These are phyloP conservation scores for Loxodes magnus DNA, from an alignment of 73 alveolate species.

Conservation along the genomic window DNA sequence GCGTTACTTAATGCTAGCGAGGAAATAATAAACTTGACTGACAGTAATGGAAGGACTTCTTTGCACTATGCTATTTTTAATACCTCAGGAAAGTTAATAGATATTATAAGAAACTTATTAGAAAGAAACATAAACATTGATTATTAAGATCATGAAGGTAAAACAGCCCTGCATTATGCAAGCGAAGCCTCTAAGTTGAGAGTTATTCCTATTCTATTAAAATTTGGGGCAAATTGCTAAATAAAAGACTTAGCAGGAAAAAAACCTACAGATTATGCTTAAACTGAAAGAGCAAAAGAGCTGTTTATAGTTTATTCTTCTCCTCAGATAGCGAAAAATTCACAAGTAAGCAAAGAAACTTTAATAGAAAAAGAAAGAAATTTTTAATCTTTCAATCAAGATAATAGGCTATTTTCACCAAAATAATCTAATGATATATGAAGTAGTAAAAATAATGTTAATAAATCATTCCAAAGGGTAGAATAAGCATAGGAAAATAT, in stretches of 20 bases:
- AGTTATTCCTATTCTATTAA: slow-evolving; percentile 30
- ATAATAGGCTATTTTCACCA: no score
- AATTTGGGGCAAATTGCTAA: slow-evolving; percentile 42
- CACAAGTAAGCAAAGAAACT: no score
- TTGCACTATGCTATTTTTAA: slow-evolving; percentile 45
- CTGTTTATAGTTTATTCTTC: not conserved
- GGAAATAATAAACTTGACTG: slow-evolving; percentile 32
- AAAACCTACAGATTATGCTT: slow-evolving; percentile 41
- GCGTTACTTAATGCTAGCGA: slow-evolving; percentile 20
- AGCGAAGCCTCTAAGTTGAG: slow-evolving; percentile 40
- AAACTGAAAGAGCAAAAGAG: slow-evolving; percentile 12
- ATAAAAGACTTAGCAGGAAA: slow-evolving; percentile 23
- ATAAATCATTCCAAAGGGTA: no score
- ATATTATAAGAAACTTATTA: slow-evolving; percentile 28
- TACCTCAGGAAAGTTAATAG: slow-evolving; percentile 26
- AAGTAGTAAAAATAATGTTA: no score
- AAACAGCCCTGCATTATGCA: slow-evolving; percentile 57
- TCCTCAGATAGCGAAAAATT: no score
- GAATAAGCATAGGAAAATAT: no score
- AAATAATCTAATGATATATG: no score
- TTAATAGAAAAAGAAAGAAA: no score
- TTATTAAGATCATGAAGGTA: slow-evolving; percentile 32
- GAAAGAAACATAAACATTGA: slow-evolving; percentile 39
- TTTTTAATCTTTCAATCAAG: no score
- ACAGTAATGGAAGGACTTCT: slow-evolving; percentile 47